phyloP scores from a whole-genome alignment of 352 stramenopile genomes.

The Pythium sukuiense region DNA sequence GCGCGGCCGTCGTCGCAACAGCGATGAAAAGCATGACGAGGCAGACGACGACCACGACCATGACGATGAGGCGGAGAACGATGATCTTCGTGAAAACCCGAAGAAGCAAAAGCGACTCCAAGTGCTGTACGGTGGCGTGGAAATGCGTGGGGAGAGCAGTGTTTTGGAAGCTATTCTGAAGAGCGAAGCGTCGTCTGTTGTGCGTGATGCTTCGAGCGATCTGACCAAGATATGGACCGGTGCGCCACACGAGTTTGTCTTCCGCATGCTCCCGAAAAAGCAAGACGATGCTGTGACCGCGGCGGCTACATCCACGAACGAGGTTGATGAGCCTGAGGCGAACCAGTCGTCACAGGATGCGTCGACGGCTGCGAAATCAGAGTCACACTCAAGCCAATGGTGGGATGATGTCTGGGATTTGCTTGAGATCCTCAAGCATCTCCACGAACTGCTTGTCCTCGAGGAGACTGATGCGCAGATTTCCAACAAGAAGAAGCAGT shows the following conservation, averaged over 20 bases:
- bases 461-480: neutral
- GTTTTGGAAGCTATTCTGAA: conserved; percentile 74
- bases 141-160: conserved; percentile 44
- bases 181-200: neutral
- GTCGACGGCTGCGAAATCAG: neutral
- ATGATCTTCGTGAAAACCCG: conserved; percentile 21
- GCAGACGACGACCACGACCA: conserved; percentile 5
- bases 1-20: neutral
- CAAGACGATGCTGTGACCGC: neutral
- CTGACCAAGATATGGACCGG: conserved; percentile 38
- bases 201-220: conserved; percentile 1
- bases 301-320: too few relatives aligned
- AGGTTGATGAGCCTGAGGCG: neutral
- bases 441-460: conserved; percentile 29
- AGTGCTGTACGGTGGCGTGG: conserved; percentile 39
- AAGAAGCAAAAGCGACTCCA: conserved; percentile 30
- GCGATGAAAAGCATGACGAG: neutral
- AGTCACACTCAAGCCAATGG: conserved; percentile 16
- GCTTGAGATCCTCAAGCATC: conserved; percentile 43
- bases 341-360: neutral
- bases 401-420: conserved; percentile 71
- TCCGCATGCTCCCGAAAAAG: conserved; percentile 35
- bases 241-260: conserved; percentile 59
- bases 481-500: conserved; percentile 11
- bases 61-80: conserved; percentile 4